Conservation (phyloP, 495 filamentous ascomycete species). For the Penicillium silybi region DNA sequence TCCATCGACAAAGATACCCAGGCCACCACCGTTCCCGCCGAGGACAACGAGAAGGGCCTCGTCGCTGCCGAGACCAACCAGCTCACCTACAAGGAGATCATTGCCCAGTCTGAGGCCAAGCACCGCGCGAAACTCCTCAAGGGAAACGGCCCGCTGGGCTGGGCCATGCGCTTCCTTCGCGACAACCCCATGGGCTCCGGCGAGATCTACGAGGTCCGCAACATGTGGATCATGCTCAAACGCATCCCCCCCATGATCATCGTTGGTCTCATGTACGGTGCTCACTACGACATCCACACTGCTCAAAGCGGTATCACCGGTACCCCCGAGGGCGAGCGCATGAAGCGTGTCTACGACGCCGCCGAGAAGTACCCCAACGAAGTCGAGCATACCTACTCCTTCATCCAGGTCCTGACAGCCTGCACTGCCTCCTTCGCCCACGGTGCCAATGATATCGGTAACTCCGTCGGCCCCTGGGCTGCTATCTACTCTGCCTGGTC, state of each 20-base stretch:
- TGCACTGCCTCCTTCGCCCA: conserved; percentile 74
- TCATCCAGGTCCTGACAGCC: conserved; percentile 70
- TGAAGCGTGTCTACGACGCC: conserved; percentile 54
- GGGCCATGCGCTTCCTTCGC: conserved; percentile 67
- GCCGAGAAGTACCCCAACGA: conserved; percentile 68
- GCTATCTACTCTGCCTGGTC: conserved; percentile 66
- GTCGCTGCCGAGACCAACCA: conserved; percentile 38
- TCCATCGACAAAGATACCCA: conserved; percentile 32
- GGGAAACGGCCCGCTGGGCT: conserved; percentile 59
- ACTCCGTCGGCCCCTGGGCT: conserved; percentile 71
- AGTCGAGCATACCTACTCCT: conserved; percentile 72
- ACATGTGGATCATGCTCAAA: conserved; percentile 54
- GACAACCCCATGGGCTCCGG: conserved; percentile 65
- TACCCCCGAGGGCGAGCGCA: conserved; percentile 63
- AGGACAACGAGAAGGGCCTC: conserved; percentile 44
- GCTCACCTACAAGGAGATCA: conserved; percentile 52
- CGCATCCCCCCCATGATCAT: conserved; percentile 58
- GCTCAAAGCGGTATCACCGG: conserved; percentile 60
- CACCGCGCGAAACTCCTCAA: conserved; percentile 53
- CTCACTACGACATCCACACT: conserved; percentile 70
- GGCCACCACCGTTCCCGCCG: conserved; percentile 10
- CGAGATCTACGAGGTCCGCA: conserved; percentile 62
- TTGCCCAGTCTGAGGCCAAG: conserved; percentile 44
- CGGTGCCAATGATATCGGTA: conserved; percentile 76
- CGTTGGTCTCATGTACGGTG: conserved; percentile 57